Evolutionary conservation across 176 grass and related monocot genomes (phyloP), one percentile per base, ranked within the genome.

Genomic region (Musa beccarii): DNA sequence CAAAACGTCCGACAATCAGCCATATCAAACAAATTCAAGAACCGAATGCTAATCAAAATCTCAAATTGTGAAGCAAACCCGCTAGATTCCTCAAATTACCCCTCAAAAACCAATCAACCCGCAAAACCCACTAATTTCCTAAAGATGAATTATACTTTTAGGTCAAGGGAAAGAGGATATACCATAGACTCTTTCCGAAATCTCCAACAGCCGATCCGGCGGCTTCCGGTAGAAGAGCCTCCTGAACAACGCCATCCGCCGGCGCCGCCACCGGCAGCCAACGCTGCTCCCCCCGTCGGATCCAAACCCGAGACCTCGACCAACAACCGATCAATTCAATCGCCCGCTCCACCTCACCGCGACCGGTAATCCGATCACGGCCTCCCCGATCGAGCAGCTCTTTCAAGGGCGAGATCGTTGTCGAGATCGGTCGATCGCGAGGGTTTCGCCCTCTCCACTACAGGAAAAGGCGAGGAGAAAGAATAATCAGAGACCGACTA

Each of bases 171-270:
- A 8, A 23, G 54, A 59, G 76, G 49, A 79, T 62, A 69, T 93
- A 98, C 95, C 95, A 55, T 93, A 98, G 73, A 98, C 90, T 20
- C 90, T 86, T 61, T 94, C 95, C 80, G 95, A 91, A 75, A 98
- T 98, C 90, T 93, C 95, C 72, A 93, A 84, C 86, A 98, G 78
- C 80, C 90, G 86, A 87, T 98, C 86, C 80, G 95, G 90, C 79
- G 95, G 92, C 90, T 94, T 98, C 76, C 87, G 84, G 59, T 90
- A 92, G 88, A 98, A 98, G 74, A 93, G 83, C 82, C 92, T 93
- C 80, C 87, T 89, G 80, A 98, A 98, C 26, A 98, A 87, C 86
- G 90, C 88, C 94, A 98, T 98, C 88, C 77, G 57, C 66, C 34
- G 76, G 76, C 68, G 76, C 71, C 16, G 54, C 55, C 56, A 80